phyloP scores from a whole-genome alignment of 2,329 filamentous ascomycete species.

The Penicillium sp. region DNA sequence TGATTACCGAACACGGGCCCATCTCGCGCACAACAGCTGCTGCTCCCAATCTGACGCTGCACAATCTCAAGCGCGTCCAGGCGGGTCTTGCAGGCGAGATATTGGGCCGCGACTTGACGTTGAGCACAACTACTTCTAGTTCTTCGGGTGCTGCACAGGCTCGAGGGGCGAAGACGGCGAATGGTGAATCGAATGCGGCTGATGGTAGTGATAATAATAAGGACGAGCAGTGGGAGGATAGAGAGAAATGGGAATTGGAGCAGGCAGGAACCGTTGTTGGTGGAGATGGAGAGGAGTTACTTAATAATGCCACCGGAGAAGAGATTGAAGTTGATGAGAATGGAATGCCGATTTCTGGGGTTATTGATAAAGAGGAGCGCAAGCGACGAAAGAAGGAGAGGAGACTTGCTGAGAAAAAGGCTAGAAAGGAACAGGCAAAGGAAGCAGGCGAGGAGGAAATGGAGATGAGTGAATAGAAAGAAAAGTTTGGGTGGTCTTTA shows the following conservation, averaged over 20 bases:
- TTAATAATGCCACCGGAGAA: constrained; percentile 23
- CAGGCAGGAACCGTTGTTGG: constrained; percentile 20
- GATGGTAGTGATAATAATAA: constrained; percentile 10
- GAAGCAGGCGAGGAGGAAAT: constrained; percentile 16
- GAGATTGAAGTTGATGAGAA: constrained; percentile 38
- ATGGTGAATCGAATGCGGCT: constrained; percentile 27
- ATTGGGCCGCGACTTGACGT: constrained; percentile 37
- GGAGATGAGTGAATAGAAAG: constrained; percentile 10
- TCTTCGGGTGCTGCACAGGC: neutral
- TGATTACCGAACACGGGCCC: constrained; percentile 42
- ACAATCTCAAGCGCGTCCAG: constrained; percentile 44
- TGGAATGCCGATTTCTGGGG: constrained; percentile 20
- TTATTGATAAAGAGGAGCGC: constrained; percentile 50
- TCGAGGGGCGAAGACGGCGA: constrained; percentile 18
- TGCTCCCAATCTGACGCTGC: constrained; percentile 40
- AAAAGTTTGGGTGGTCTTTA: constrained; percentile 1
- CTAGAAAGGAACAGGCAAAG: constrained; percentile 23
- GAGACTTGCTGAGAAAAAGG: constrained; percentile 42
- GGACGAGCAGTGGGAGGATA: constrained; percentile 27
- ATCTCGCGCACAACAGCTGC: constrained; percentile 38
- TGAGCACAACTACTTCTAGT: constrained; percentile 27
- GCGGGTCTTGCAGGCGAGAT: constrained; percentile 41
- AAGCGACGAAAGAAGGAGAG: constrained; percentile 55
- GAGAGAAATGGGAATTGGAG: constrained; percentile 32
- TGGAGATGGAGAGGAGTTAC: constrained; percentile 7